Evolutionary conservation across 2,329 filamentous ascomycete genomes (phyloP).

Genomic region (Trichoderma sp.): DNA sequence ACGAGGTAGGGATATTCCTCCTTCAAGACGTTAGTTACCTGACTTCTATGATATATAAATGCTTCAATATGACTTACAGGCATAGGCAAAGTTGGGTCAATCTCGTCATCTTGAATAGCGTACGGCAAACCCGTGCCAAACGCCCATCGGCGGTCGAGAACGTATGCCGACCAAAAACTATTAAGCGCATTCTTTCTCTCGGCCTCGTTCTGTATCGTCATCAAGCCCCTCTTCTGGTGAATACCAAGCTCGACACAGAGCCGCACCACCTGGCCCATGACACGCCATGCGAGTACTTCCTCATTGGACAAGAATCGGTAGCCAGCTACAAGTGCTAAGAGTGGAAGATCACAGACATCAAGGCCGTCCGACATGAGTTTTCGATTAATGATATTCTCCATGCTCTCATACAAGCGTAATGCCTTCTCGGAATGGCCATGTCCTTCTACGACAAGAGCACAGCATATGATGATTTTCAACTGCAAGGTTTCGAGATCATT

Average conservation of each 20-base stretch:
- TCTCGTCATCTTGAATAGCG: constrained; percentile 81
- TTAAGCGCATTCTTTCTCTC: constrained; percentile 70
- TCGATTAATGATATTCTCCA: constrained; percentile 71
- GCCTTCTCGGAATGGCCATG: constrained; percentile 78
- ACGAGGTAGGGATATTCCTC: constrained; percentile 71
- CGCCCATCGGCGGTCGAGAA: constrained; percentile 84
- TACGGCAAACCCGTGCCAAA: constrained; percentile 89
- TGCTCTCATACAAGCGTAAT: constrained; percentile 72
- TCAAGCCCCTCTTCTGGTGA: constrained; percentile 76
- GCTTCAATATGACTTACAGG: constrained; percentile 62
- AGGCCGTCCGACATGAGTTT: constrained; percentile 60
- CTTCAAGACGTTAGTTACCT: constrained; percentile 34
- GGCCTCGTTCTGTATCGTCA: constrained; percentile 68
- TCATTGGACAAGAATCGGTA: constrained; percentile 88
- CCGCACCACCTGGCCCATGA: constrained; percentile 80
- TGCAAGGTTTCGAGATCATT: constrained; percentile 63
- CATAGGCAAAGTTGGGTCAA: constrained; percentile 77
- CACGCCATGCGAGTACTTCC: constrained; percentile 82
- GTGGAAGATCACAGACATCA: constrained; percentile 52
- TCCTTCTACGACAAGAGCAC: constrained; percentile 75
- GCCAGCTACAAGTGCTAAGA: constrained; percentile 57
- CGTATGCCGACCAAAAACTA: constrained; percentile 85
- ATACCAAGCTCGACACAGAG: constrained; percentile 81
- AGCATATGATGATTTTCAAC: constrained; percentile 83
- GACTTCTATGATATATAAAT: no score